Percentiles rank a stretch among this genome's conserved stretches.
Conservation (phyloP, 768 basidiomycete genomes). For the Pisolithus tinctorius region DNA sequence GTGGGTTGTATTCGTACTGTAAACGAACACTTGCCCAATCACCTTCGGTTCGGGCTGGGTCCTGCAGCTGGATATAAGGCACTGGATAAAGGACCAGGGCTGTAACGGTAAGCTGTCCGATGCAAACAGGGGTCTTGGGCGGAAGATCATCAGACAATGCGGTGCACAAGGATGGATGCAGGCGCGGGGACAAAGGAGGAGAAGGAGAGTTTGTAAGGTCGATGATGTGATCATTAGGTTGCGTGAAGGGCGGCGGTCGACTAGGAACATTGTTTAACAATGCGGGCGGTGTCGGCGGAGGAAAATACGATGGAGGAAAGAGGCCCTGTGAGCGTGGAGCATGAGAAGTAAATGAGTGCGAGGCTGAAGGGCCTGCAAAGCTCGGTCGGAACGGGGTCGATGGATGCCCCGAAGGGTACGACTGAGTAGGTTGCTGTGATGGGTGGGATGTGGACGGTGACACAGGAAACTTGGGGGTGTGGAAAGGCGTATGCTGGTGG, state of each 20-base stretch:
- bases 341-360: conserved; percentile 24
- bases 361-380: conserved; percentile 42
- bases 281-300: conserved; percentile 19
- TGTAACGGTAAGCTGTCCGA: conserved; percentile 76
- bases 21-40: conserved; percentile 70
- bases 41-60: conserved; percentile 33
- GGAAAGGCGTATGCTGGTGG: conserved; percentile 13
- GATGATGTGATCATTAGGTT: conserved; percentile 50
- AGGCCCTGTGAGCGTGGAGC: conserved; percentile 20
- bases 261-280: conserved; percentile 13
- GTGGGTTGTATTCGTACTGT: conserved; percentile 60
- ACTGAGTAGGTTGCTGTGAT: conserved; percentile 13
- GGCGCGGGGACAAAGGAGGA: conserved; percentile 34
- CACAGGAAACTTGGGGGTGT: conserved; percentile 21
- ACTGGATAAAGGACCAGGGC: conserved; percentile 84
- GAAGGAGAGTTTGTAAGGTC: conserved; percentile 69
- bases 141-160: conserved; percentile 52
- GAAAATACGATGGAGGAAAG: conserved; percentile 19
- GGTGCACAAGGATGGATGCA: conserved; percentile 18
- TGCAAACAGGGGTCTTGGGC: conserved; percentile 82
- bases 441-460: conserved; percentile 9
- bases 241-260: conserved; percentile 15
- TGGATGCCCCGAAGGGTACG: conserved; percentile 7
- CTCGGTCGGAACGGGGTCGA: conserved; percentile 39
- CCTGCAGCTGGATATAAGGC: conserved; percentile 50